Conservation (phyloP, 2,329 filamentous ascomycete species). For the Passalora sequoiae region DNA sequence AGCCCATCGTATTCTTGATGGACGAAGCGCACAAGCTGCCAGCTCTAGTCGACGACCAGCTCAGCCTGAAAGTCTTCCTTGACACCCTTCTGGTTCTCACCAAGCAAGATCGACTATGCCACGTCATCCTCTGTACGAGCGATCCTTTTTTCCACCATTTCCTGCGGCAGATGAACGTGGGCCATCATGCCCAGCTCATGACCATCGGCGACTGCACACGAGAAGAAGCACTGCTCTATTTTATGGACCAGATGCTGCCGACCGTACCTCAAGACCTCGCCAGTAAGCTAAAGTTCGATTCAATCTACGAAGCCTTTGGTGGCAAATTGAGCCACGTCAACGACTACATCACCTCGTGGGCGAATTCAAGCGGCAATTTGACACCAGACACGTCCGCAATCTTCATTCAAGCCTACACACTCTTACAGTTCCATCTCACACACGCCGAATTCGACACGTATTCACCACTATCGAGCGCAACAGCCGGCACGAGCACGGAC, state of each 20-base stretch:
- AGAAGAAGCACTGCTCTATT: conserved; percentile 14
- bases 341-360: conserved; percentile 19
- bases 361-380: conserved; percentile 11
- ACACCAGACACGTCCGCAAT: conserved; percentile 16
- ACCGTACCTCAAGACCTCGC: conserved; percentile 10
- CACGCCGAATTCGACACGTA: conserved; percentile 14
- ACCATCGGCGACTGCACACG: conserved; percentile 18
- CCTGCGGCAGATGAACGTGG: conserved; percentile 19
- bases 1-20: conserved; percentile 17
- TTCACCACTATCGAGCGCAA: conserved; percentile 14
- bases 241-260: conserved; percentile 11
- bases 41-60: conserved; percentile 15
- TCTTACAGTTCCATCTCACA: conserved; percentile 19
- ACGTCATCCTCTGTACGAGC: conserved; percentile 18
- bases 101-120: conserved; percentile 18
- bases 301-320: conserved; percentile 19
- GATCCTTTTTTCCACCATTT: conserved; percentile 22
- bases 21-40: conserved; percentile 19
- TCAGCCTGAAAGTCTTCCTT: conserved; percentile 19
- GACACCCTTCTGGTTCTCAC: conserved; percentile 20
- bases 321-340: conserved; percentile 18
- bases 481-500: conserved; percentile 11
- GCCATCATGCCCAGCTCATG: conserved; percentile 18
- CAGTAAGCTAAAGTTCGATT: conserved; percentile 14
- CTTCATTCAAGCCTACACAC: conserved; percentile 18